phyloP scores from a whole-genome alignment of 768 basidiomycete genomes.

The Asterophora lycoperdoides region DNA sequence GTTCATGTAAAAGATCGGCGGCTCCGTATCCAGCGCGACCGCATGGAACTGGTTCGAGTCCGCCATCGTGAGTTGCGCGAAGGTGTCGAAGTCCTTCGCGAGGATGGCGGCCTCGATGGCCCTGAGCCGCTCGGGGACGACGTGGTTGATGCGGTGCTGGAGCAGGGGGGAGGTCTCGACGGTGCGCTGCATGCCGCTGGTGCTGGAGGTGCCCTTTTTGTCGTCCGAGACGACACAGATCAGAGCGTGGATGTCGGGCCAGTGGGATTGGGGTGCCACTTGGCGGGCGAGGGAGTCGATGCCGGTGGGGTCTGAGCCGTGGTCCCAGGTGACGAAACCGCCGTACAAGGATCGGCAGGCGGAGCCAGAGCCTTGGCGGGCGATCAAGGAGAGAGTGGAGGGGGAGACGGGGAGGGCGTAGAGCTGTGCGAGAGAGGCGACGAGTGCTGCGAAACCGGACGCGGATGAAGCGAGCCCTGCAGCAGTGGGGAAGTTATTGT shows the following conservation, averaged over 20 bases:
- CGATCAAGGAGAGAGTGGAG: conserved; percentile 85
- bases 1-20: conserved; percentile 99
- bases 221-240: conserved; percentile 95
- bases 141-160: conserved; percentile 78
- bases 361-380: conserved; percentile 96
- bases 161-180: conserved; percentile 89
- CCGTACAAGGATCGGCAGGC: conserved; percentile 97
- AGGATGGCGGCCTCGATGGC: conserved; percentile 78
- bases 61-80: conserved; percentile 90
- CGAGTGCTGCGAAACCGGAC: conserved; percentile 94
- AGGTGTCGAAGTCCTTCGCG: conserved; percentile 77
- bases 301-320: conserved; percentile 64
- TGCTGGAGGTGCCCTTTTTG: conserved; percentile 95
- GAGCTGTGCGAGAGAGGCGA: conserved; percentile 81
- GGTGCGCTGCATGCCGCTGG: conserved; percentile 96
- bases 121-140: conserved; percentile 87
- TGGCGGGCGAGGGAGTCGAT: conserved; percentile 85
- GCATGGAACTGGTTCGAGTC: conserved; percentile 99
- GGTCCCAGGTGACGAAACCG: conserved; percentile 95
- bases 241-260: conserved; percentile 95
- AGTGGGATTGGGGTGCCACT: conserved; percentile 80
- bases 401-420: conserved; percentile 77
- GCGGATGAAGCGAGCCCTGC: conserved; percentile 97
- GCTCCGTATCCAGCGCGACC: conserved; percentile 92
- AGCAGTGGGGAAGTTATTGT: conserved; percentile 99